A percentile compares a stretch with the other conserved stretches of the same genome.
phyloP scores from a whole-genome alignment of 176 grass and related monocot species.

The Thinopyrum elongatum region DNA sequence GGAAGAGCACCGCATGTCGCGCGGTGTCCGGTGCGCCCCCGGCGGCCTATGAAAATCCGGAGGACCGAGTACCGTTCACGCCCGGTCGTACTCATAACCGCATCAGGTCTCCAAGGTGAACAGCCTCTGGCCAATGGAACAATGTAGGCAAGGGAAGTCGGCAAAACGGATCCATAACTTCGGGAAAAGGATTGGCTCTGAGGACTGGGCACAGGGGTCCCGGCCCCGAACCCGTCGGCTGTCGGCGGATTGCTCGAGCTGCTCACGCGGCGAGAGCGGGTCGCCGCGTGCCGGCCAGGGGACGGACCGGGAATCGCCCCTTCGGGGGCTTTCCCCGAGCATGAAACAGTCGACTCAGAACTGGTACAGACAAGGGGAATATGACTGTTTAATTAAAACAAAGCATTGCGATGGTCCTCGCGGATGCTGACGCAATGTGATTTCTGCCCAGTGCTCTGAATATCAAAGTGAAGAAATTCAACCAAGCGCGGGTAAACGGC shows the following conservation, averaged over 20 bases:
- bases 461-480: slow-evolving; percentile 92
- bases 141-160: slow-evolving; percentile 86
- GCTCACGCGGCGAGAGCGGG: slow-evolving; percentile 20
- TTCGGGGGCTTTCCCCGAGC: slow-evolving; percentile 14
- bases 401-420: slow-evolving; percentile 78
- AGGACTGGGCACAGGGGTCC: slow-evolving; percentile 60
- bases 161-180: slow-evolving; percentile 82
- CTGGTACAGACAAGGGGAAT: slow-evolving; percentile 73
- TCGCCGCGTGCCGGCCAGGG: slow-evolving; percentile 23
- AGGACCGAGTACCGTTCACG: slow-evolving; percentile 54
- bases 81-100: slow-evolving; percentile 63
- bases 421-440: slow-evolving; percentile 69
- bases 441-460: slow-evolving; percentile 74
- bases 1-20: not conserved
- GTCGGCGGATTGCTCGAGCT: slow-evolving; percentile 27
- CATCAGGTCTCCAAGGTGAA: slow-evolving; percentile 72
- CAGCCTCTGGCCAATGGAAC: slow-evolving; percentile 58
- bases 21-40: slow-evolving; percentile 55
- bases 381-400: slow-evolving; percentile 81
- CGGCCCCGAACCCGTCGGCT: slow-evolving; percentile 41
- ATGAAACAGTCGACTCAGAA: slow-evolving; percentile 60
- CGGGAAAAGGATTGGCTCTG: slow-evolving; percentile 75
- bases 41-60: slow-evolving; percentile 63
- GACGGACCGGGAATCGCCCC: not conserved
- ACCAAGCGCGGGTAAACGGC: slow-evolving; percentile 64